A percentile compares a stretch with the other conserved stretches of the same genome.
Conservation (phyloP, 2,329 filamentous ascomycete genomes). For the Fusarium camptoceras region DNA sequence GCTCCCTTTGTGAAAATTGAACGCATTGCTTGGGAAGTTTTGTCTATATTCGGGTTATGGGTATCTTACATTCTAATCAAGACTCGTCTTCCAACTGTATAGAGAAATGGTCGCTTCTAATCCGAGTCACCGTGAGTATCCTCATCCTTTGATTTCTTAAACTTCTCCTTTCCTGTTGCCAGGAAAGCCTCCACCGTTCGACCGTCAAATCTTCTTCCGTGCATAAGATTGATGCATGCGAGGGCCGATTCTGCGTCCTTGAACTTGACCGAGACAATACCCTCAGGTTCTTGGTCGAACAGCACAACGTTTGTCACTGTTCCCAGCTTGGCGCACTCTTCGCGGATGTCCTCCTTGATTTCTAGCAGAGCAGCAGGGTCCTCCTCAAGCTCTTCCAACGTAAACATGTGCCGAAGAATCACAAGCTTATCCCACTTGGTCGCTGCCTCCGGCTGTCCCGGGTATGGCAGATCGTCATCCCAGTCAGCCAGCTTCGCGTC, state of each 20-base stretch:
- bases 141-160: constrained; percentile 73
- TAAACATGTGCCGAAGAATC: constrained; percentile 94
- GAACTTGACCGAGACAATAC: constrained; percentile 88
- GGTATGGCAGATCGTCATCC: constrained; percentile 85
- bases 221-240: constrained; percentile 79
- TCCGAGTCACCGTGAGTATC: constrained; percentile 59
- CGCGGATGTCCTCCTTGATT: constrained; percentile 93
- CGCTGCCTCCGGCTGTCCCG: constrained; percentile 54
- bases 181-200: constrained; percentile 78
- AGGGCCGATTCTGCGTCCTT: constrained; percentile 75
- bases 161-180: constrained; percentile 77
- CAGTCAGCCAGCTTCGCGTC: constrained; percentile 94
- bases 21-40: constrained; percentile 8
- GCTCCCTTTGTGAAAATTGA: neutral
- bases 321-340: constrained; percentile 88
- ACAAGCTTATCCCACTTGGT: constrained; percentile 81
- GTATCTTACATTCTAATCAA: constrained; percentile 46
- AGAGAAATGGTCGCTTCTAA: constrained; percentile 22
- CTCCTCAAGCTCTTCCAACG: constrained; percentile 83
- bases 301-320: constrained; percentile 91
- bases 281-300: constrained; percentile 86
- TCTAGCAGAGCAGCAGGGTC: constrained; percentile 86
- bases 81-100: constrained; percentile 7
- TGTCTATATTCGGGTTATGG: constrained; percentile 32
- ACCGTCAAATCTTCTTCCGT: constrained; percentile 83